Evolutionary conservation across 1,284 basidiomycete genomes (phyloP).

Genomic region (Cerrena zonata): DNA sequence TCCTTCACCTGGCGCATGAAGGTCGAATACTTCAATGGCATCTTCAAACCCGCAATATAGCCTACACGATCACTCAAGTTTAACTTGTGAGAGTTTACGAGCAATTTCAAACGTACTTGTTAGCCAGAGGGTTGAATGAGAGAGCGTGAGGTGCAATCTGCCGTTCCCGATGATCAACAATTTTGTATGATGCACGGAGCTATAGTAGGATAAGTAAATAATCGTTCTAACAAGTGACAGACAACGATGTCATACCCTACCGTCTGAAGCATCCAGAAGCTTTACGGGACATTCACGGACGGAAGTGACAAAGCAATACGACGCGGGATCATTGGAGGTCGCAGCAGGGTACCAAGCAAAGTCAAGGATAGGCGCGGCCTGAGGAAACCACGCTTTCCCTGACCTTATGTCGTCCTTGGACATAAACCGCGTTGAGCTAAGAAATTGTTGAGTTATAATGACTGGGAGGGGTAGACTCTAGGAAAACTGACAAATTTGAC

Average conservation of each 20-base stretch:
- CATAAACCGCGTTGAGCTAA: too few relatives aligned
- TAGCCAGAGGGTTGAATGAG: slow-evolving; percentile 65
- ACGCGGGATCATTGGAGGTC: slow-evolving; percentile 45
- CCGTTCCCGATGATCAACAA: slow-evolving; percentile 86
- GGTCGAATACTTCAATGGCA: slow-evolving; percentile 84
- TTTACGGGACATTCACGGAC: slow-evolving; percentile 79
- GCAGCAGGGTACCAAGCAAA: slow-evolving; percentile 80
- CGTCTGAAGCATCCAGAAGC: slow-evolving; percentile 71
- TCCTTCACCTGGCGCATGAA: slow-evolving; percentile 68
- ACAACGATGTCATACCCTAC: slow-evolving; percentile 51
- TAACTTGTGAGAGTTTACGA: too few relatives aligned
- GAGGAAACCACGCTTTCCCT: slow-evolving; percentile 2
- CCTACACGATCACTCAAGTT: too few relatives aligned
- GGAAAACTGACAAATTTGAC: slow-evolving; percentile 38
- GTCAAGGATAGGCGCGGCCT: slow-evolving; percentile 53
- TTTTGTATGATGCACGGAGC: slow-evolving; percentile 83
- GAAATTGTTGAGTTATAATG: too few relatives aligned
- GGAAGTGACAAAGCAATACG: slow-evolving; percentile 77
- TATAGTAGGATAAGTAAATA: slow-evolving; percentile 26
- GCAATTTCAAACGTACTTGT: slow-evolving; percentile 64
- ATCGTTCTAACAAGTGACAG: background rate
- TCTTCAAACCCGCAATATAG: slow-evolving; percentile 87
- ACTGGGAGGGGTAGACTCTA: too few relatives aligned
- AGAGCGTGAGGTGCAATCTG: slow-evolving; percentile 80
- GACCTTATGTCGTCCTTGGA: too few relatives aligned